Base-by-base conservation (phyloP, 1,139 yeast species). In the Nadsonia starkeyi-henricii region DNA sequence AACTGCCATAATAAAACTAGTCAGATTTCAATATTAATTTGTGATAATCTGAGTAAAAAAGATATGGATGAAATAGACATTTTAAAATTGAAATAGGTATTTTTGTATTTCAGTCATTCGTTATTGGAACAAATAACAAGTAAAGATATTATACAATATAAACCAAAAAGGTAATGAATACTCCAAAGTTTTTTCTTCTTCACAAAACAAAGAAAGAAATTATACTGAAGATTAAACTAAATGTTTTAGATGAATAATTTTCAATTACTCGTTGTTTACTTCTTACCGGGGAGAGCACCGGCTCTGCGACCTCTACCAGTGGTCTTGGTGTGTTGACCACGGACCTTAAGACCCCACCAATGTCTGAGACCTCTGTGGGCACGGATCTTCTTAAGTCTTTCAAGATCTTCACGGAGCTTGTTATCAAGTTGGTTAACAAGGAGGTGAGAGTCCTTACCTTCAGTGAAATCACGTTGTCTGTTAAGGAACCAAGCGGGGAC, bases 351-450 rank as follows among this genome's bases (percentile, higher is more conserved):
- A 56, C 97, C 97, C 97, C 97, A 93, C 93, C 83, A 89, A 82
- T 91, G 99, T 83, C 99, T 86, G 74, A 91, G 85, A 89, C 99
- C 99, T 79, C 97, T 85, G 93, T 91, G 98, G 69, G 97, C 79
- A 83, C 97, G 91, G 83, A 93, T 91, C 79, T 93, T 91, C 95
- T 93, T 93, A 75, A 91, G 82, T 81, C 97, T 91, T 80, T 91
- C 98, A 74, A 91, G 81, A 71, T 91, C 98, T 73, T 91, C 99
- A 85, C 99, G 93, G 77, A 91, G 85, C 79, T 91, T 91, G 69
- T 96, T 85, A 79, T 93, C 98, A 74, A 93, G 79, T 80, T 85
- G 85, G 91, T 91, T 91, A 67, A 97, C 97, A 68, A 91, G 84
- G 70, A 85, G 85, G 80, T 91, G 99, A 81, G 86, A 81, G 79